These are phyloP conservation scores for Leishmania aethiopica DNA, from an alignment of 208 protist species.

Conservation along the genomic window DNA sequence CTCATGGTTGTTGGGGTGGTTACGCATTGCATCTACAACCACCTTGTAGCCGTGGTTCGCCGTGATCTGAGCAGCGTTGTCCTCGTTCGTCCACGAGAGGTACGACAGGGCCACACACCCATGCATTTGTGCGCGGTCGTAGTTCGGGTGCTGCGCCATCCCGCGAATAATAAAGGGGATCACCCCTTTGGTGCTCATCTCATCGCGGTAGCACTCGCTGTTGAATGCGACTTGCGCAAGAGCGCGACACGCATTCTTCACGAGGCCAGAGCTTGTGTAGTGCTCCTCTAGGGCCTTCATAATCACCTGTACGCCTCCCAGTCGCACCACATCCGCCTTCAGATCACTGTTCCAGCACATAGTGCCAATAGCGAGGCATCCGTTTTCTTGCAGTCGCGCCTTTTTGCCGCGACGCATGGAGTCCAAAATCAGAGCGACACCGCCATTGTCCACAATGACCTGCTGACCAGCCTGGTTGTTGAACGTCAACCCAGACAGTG, in stretches of 20 bases:
- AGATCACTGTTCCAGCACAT: constrained; percentile 93
- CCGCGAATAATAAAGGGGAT: constrained; percentile 88
- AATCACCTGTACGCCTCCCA: constrained; percentile 80
- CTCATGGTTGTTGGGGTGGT: constrained; percentile 84
- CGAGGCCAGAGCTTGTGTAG: constrained; percentile 78
- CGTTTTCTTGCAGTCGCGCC: constrained; percentile 85
- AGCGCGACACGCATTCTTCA: constrained; percentile 90
- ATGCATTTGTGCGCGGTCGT: constrained; percentile 91
- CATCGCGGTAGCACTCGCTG: constrained; percentile 85
- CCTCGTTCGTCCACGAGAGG: constrained; percentile 90
- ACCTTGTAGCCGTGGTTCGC: constrained; percentile 79
- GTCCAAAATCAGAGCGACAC: constrained; percentile 77
- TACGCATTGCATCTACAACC: constrained; percentile 88
- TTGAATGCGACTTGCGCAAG: constrained; percentile 91
- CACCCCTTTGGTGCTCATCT: constrained; percentile 82
- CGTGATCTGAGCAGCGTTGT: constrained; percentile 82
- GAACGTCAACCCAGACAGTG: constrained; percentile 86
- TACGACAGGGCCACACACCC: constrained; percentile 92
- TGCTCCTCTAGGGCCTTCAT: constrained; percentile 83
- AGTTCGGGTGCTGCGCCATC: constrained; percentile 85
- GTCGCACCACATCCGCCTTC: constrained; percentile 86
- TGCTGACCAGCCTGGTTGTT: constrained; percentile 86
- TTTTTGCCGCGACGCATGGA: constrained; percentile 82
- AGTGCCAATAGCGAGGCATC: constrained; percentile 87
- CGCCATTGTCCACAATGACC: constrained; percentile 77